Evolutionary conservation across 129 eudicot genomes (phyloP).

Genomic region (Calendula officinalis): DNA sequence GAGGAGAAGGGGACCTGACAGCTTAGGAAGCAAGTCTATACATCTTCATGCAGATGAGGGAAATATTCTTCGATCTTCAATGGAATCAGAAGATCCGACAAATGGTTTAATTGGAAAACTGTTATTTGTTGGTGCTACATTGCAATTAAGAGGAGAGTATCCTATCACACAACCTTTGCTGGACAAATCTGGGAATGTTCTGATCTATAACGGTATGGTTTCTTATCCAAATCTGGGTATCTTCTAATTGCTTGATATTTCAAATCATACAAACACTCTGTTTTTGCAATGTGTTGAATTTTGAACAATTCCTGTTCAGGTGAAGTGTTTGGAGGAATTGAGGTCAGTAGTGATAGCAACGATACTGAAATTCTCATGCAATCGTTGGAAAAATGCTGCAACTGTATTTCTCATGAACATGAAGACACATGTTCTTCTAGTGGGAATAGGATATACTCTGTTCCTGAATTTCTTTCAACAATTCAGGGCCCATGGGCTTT

Average conservation of each 20-base stretch:
- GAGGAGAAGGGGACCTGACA: constrained; percentile 86
- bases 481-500: constrained; percentile 95
- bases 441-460: constrained; percentile 42
- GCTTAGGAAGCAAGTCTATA: constrained; percentile 61
- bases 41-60: constrained; percentile 29
- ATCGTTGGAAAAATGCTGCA: constrained; percentile 62
- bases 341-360: constrained; percentile 56
- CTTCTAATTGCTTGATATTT: not conserved
- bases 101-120: constrained; percentile 28
- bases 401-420: constrained; percentile 50
- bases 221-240: too few species aligned
- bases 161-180: constrained; percentile 73
- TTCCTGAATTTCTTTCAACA: constrained; percentile 80
- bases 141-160: constrained; percentile 75
- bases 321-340: constrained; percentile 87
- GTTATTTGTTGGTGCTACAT: constrained; percentile 74
- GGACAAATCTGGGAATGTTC: constrained; percentile 71
- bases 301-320: constrained; percentile 40
- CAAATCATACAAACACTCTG: not conserved
- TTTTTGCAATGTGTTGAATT: not conserved
- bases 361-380: constrained; percentile 81
- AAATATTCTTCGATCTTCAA: constrained; percentile 22
- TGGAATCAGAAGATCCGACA: constrained; percentile 19
- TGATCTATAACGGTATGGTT: constrained; percentile 74
- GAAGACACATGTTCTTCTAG: constrained; percentile 25